Evolutionary conservation across 257 asterid species (phyloP).

Genomic region (Anisodus tanguticus): DNA sequence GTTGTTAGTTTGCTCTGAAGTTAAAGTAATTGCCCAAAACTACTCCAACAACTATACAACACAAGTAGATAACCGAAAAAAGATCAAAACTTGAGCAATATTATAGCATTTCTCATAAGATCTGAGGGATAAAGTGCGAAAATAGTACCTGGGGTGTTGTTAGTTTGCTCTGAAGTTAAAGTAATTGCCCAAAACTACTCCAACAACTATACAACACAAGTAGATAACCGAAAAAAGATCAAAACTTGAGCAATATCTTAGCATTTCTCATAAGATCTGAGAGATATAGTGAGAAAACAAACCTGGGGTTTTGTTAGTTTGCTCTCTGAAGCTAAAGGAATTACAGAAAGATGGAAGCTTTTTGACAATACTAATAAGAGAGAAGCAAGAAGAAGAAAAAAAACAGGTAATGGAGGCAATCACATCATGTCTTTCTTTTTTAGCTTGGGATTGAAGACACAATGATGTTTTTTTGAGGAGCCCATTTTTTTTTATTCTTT

Average conservation of each 20-base stretch:
- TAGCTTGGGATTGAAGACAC: constrained; percentile 48
- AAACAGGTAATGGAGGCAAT: constrained; percentile 25
- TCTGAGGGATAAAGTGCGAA: constrained; percentile 27
- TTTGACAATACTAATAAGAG: constrained; percentile 21
- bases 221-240: background rate
- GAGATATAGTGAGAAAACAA: constrained; percentile 29
- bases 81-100: constrained; percentile 30
- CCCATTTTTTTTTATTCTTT: constrained; percentile 35
- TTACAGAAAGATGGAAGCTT: constrained; percentile 31
- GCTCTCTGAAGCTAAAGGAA: constrained; percentile 20
- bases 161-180: constrained; percentile 32
- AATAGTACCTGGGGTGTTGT: constrained; percentile 41
- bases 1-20: constrained; percentile 28
- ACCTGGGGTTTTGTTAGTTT: constrained; percentile 42
- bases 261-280: constrained; percentile 17
- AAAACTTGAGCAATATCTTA: constrained; percentile 27
- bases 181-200: background rate
- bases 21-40: constrained; percentile 16
- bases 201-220: background rate
- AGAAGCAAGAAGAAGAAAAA: background rate
- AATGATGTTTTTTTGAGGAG: constrained; percentile 49
- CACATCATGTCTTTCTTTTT: constrained; percentile 36
- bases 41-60: background rate
- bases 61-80: constrained; percentile 16
- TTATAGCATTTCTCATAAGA: constrained; percentile 25